A percentile compares a stretch with the other conserved stretches of the same genome.
Conservation (phyloP, 1,139 yeast species). For the Pichia inconspicua region DNA sequence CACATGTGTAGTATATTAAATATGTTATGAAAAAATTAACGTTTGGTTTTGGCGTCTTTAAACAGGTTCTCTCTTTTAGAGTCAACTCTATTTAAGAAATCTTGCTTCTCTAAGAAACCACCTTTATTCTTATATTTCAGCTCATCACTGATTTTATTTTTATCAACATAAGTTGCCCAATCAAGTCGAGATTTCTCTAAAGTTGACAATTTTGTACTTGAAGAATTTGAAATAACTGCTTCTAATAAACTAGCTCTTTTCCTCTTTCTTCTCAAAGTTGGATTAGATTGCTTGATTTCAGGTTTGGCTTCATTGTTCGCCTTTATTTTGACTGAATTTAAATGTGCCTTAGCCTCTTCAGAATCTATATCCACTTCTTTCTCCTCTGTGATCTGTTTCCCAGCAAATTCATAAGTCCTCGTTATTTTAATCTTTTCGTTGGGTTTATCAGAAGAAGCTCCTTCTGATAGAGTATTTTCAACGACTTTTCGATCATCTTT, state of each 20-base stretch:
- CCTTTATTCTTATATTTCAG: conserved; percentile 62
- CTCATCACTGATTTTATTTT: conserved; percentile 77
- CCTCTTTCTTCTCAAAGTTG: conserved; percentile 33
- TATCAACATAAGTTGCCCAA: conserved; percentile 93
- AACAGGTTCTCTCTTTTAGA: conserved; percentile 11
- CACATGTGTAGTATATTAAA: neutral
- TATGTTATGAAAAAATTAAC: neutral
- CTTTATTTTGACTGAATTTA: conserved; percentile 36
- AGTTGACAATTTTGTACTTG: conserved; percentile 71
- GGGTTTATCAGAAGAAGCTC: neutral
- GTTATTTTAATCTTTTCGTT: conserved; percentile 47
- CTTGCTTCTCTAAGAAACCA: conserved; percentile 88
- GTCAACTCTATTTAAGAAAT: conserved; percentile 74
- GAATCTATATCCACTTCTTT: conserved; percentile 69
- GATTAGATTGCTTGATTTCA: neutral
- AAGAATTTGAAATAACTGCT: conserved; percentile 51
- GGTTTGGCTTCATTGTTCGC: conserved; percentile 8
- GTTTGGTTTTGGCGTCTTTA: conserved; percentile 11
- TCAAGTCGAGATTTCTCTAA: conserved; percentile 87
- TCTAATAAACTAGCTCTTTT: conserved; percentile 76
- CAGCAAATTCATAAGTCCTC: conserved; percentile 83
- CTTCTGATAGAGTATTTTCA: neutral
- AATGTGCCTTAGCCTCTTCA: conserved; percentile 80
- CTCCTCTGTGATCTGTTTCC: conserved; percentile 68
- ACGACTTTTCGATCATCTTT: neutral